Base-by-base conservation (phyloP, 108 stramenopile species). In the Fragilaria crotonensis region DNA sequence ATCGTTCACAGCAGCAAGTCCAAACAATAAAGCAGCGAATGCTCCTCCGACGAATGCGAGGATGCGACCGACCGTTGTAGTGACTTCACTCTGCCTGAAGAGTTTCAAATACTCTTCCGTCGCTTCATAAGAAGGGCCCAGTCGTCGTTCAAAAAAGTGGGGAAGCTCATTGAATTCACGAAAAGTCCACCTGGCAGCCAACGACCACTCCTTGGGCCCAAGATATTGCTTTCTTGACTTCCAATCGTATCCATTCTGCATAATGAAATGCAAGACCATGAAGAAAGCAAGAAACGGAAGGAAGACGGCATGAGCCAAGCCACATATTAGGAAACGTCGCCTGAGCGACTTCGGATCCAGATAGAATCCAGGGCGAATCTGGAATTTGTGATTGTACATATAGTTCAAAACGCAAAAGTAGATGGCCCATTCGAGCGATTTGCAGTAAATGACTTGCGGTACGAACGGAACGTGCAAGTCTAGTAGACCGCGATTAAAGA, bases 91-190 rank as follows among this genome's bases (percentile, higher is more conserved):
- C 41, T 87, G 80, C 54, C 76, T 79, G 75, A 96, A 96, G 54
- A 92, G 68, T 33, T 83, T 78, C 33, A 94, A 57, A 66, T 95
- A 98, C 5, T 69, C 60, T 29, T 84, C 75, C n/a, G 94, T 90
- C 29, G 85, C 79, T 58, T 80, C 60, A 73, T 97, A 95, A 2
- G 82, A 85, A 25, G 93, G 87, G 47, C 68, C 82, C 45, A 90
- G 55, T 31, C 93, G 75, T 46, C 78, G 67, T 48, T 93, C 93
- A 72, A 97, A 98, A 4, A 76, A 28, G 63, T 97, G 96, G 28
- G 88, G 90, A 23, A 97, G 59, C 71, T 98, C 97, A 69, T 98
- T 98, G 64, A 92, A 96, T 71, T 98, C 96, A 25, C 97, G 75
- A 70, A 98, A 97, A 14, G 62, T 90, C 95, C 95, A 97, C 51